Base-by-base conservation (phyloP, 805 yeast genomes). In the Huiozyma naganishii region DNA sequence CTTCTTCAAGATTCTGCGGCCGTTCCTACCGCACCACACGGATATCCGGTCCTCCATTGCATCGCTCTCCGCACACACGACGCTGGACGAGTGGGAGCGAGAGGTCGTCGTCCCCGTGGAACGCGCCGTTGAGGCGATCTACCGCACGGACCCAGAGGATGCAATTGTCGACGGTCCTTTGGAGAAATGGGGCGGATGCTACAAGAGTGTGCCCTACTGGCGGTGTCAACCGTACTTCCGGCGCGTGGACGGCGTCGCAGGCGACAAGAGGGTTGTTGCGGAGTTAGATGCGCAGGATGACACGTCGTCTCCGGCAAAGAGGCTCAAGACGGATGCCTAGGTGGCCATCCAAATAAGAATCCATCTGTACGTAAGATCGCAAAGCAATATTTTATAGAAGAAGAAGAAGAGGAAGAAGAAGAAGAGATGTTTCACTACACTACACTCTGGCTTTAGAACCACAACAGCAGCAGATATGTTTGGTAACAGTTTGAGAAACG, bases 151-250 rank as follows among this genome's bases (percentile, higher is more conserved):
- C 44, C 77, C 78, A n/a, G 48, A 71, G 13, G 96, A 87, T 55
- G 62, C 56, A 4, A 71, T 83, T 1, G 66, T 64, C 0, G n/a
- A 8, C 8, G 87, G 88, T 0, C 76, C 73, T 6, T 52, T 57
- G 33, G 77, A 78, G 52, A 57, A 64, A 27, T 83, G 94, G 89
- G 95, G 95, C 40, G 95, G 95, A 0, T 54, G 71, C 10, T 90
- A 92, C 61, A 78, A 79, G 59, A 74, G 72, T 5, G 77, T 90
- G 11, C 97, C 98, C 1, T 88, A 83, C 61, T 90, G 97, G 97
- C 74, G 97, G 55, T 80, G 95, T 51, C 98, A 90, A 65, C 98
- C 98, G 2, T 83, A 85, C 59, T 90, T 90, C 70, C 73, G 98
- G 53, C 79, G 81, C 2, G 95, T 90, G 1, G 76, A 86, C 59